Percentiles rank a stretch among this genome's conserved stretches.
phyloP scores from a whole-genome alignment of 108 stramenopile genomes.

The Conticribra weissflogii region DNA sequence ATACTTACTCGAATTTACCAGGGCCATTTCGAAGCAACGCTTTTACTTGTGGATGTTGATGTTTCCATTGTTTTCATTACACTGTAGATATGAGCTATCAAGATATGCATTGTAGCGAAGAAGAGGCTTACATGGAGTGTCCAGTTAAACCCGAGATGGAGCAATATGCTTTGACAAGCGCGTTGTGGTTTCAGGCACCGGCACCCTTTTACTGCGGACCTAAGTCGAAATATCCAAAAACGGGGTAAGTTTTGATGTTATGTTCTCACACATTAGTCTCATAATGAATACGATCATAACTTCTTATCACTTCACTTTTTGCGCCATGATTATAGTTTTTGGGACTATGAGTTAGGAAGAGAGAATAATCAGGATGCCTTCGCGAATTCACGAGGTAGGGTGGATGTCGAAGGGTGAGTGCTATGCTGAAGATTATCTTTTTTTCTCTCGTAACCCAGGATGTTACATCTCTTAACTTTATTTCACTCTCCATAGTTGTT shows the following conservation, averaged over 20 bases:
- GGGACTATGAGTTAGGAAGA: slow-evolving; percentile 47
- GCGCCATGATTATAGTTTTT: slow-evolving; percentile 20
- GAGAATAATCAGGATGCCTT: slow-evolving; percentile 47
- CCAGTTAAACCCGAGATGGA: slow-evolving; percentile 47
- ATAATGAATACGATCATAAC: too few relatives aligned
- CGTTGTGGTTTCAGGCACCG: slow-evolving; percentile 52
- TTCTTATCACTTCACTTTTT: too few relatives aligned
- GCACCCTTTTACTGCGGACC: slow-evolving; percentile 50
- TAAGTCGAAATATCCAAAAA: slow-evolving; percentile 37
- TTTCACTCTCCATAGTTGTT: slow-evolving; percentile 15
- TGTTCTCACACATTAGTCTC: background rate
- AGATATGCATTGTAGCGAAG: slow-evolving; percentile 43
- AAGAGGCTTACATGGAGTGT: slow-evolving; percentile 42
- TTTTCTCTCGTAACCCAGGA: too few relatives aligned
- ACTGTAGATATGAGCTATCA: slow-evolving; percentile 47
- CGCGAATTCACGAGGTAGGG: slow-evolving; percentile 41
- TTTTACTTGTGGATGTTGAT: too few relatives aligned
- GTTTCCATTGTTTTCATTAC: too few relatives aligned
- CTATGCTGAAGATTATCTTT: background rate
- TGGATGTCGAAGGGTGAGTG: slow-evolving; percentile 45
- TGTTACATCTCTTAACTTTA: too few relatives aligned
- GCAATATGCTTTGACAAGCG: slow-evolving; percentile 47
- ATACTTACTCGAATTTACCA: too few relatives aligned
- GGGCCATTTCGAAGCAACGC: too few relatives aligned
- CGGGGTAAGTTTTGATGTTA: slow-evolving; percentile 16